Evolutionary conservation across 805 yeast genomes (phyloP).

Genomic region (Metschnikowia arizonensis): DNA sequence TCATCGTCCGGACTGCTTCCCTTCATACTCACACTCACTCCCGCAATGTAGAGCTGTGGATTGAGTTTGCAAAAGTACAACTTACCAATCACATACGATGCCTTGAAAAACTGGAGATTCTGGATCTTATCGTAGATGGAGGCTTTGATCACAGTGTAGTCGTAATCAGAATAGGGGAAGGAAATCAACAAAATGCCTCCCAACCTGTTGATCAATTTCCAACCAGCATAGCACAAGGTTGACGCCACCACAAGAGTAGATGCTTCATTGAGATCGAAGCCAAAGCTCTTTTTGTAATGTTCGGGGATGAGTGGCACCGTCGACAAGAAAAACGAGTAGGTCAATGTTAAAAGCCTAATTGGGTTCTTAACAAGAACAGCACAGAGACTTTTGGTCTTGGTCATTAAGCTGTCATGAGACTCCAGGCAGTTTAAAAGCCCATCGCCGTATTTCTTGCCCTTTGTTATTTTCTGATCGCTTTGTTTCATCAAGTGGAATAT

Average conservation of each 20-base stretch:
- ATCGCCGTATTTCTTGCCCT: neutral
- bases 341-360: conserved; percentile 44
- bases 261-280: conserved; percentile 40
- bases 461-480: neutral
- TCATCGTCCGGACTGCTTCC: conserved; percentile 78
- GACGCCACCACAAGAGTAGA: conserved; percentile 45
- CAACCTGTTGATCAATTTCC: conserved; percentile 48
- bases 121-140: conserved; percentile 45
- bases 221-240: conserved; percentile 45
- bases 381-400: neutral
- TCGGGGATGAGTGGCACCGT: conserved; percentile 38
- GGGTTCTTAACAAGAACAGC: conserved; percentile 29
- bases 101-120: conserved; percentile 48
- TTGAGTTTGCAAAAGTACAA: conserved; percentile 60
- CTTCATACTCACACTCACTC: conserved; percentile 51
- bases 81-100: conserved; percentile 44
- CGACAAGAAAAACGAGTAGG: conserved; percentile 39
- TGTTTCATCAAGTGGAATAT: conserved; percentile 30
- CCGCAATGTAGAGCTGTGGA: conserved; percentile 54
- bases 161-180: conserved; percentile 45
- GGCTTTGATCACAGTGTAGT: conserved; percentile 33
- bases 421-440: conserved; percentile 1
- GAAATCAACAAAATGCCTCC: conserved; percentile 52
- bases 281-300: conserved; percentile 24
- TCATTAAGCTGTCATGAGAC: neutral